Base-by-base conservation (phyloP, 164 flowering plant species). In the Paratinospora sagittata region DNA sequence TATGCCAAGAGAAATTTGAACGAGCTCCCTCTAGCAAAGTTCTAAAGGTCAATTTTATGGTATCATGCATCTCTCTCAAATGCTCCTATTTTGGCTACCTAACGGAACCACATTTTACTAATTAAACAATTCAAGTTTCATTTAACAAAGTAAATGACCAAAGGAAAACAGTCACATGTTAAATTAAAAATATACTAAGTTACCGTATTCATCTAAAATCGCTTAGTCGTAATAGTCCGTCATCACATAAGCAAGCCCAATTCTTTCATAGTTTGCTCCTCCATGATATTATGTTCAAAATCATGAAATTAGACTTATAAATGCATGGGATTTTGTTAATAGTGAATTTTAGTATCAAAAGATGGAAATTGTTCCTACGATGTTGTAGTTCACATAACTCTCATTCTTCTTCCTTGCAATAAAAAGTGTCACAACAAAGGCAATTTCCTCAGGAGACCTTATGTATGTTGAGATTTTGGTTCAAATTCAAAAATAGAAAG, bases 161-260 rank as follows among this genome's bases (percentile, higher is more conserved):
- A n/a, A n/a, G n/a, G n/a, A n/a, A 21, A 63, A 47, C 34, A 0
- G 10, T 41, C 23, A 33, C 27, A 11, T 13, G 30, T 3, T 61
- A 23, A 57, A 75, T 2, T 74, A 27, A 1, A 13, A 27, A 37
- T 1, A 13, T 10, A 3, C 19, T 41, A 68, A n/a, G 82, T 19
- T 14, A 95, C 99, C 99, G 78, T 93, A 96, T 62, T 93, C 98
- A 78, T 96, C 97, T n/a, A 96, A 82, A 17, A 98, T 98, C 63
- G 97, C 98, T 78, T 84, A 84, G 82, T 90, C 98, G 77, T 93
- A 96, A 72, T 96, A 96, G 69, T 86, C 72, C 43, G 99, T 87
- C 21, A 73, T 78, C 3, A 83, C 74, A 76, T 69, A 96, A 21
- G 87, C 76, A 27, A 98, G 70, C 10, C 85, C 83, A 9, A 84